Conservation (phyloP, 2,329 filamentous ascomycete species). For the Beauveria sp. region DNA sequence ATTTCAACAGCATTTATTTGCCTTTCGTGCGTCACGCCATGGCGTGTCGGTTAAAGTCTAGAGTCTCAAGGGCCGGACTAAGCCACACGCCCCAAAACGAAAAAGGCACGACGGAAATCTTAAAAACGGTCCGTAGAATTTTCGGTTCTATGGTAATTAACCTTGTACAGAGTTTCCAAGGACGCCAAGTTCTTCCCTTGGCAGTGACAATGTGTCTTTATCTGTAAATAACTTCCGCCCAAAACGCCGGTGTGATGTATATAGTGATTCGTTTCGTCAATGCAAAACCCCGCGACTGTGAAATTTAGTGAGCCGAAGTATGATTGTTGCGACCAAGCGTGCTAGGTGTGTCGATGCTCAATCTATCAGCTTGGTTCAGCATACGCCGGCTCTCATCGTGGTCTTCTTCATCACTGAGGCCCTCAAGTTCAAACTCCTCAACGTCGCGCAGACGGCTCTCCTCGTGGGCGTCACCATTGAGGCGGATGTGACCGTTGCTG, state of each 20-base stretch:
- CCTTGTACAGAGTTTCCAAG: background rate
- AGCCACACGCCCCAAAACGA: background rate
- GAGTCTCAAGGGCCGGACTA: too few relatives aligned
- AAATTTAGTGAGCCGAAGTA: slow-evolving; percentile 18
- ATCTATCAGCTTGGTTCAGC: slow-evolving; percentile 26
- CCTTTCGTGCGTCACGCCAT: too few relatives aligned
- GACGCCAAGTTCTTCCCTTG: background rate
- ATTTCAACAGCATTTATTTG: too few relatives aligned
- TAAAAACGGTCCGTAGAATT: background rate
- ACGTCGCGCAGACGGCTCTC: slow-evolving; percentile 64
- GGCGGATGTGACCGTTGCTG: slow-evolving; percentile 26
- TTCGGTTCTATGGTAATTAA: background rate
- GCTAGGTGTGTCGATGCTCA: slow-evolving; percentile 35
- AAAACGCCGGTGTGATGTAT: slow-evolving; percentile 3
- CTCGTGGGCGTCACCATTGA: slow-evolving; percentile 30
- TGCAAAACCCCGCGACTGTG: background rate
- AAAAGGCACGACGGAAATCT: background rate
- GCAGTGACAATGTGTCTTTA: background rate
- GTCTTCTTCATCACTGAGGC: slow-evolving; percentile 83
- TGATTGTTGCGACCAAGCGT: slow-evolving; percentile 28
- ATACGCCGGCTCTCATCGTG: slow-evolving; percentile 43
- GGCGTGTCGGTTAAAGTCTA: too few relatives aligned
- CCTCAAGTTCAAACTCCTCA: slow-evolving; percentile 89
- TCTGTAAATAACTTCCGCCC: background rate
- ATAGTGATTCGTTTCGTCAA: background rate